A percentile compares a stretch with the other conserved stretches of the same genome.
Conservation (phyloP, 495 filamentous ascomycete genomes). For the Tuber brumale region DNA sequence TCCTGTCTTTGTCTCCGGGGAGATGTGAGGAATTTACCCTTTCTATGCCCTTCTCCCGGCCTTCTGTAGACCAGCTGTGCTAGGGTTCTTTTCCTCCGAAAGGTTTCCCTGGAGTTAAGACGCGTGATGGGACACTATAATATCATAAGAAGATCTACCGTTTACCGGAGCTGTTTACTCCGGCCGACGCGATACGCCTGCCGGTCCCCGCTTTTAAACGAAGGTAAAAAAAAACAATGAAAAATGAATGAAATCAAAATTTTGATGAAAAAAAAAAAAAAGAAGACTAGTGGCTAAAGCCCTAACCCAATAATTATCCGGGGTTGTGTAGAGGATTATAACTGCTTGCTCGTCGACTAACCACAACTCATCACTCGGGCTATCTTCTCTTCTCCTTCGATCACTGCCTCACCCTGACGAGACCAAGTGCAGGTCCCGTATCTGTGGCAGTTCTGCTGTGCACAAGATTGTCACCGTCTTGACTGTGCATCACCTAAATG, state of each 20-base stretch:
- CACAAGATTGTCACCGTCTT: neutral
- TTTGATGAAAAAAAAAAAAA: neutral
- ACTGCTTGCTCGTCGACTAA: neutral
- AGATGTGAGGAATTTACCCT: neutral
- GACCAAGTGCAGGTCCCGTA: neutral
- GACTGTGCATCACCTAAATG: neutral
- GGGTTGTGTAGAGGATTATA: neutral
- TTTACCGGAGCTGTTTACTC: neutral
- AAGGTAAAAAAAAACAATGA: no score
- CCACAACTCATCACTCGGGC: slow-evolving; percentile 2
- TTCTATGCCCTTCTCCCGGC: neutral
- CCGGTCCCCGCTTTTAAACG: neutral
- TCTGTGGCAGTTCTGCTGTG: neutral
- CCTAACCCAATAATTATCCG: neutral
- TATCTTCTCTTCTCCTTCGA: neutral
- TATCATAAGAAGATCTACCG: neutral
- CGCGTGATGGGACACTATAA: neutral
- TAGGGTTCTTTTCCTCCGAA: neutral
- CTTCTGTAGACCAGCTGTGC: neutral
- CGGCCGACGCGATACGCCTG: neutral
- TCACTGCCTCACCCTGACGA: neutral
- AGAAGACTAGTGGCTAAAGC: neutral
- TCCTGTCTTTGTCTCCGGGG: neutral
- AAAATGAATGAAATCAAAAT: neutral
- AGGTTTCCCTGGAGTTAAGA: neutral